These are phyloP conservation scores for Xylaria arbuscula DNA, from an alignment of 2,329 filamentous ascomycete genomes.

Conservation along the genomic window DNA sequence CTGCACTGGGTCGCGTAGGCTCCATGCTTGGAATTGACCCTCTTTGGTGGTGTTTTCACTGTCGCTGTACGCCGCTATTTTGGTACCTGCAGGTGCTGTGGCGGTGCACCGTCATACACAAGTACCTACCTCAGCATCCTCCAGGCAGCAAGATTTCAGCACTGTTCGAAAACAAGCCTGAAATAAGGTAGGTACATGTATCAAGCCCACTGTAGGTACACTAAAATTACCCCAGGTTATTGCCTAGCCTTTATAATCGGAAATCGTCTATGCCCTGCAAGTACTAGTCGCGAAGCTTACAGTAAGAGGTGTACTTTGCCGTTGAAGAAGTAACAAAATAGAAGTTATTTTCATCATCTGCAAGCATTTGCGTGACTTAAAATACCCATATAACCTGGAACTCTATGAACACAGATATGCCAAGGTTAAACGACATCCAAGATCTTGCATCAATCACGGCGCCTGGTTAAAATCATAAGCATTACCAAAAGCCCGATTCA, in stretches of 20 bases:
- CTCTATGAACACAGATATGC: too few species aligned
- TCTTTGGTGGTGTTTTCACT: neutral
- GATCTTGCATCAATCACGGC: slow-evolving; percentile 24
- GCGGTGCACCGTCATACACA: slow-evolving; percentile 7
- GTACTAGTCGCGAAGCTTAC: neutral
- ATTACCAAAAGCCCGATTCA: slow-evolving; percentile 69
- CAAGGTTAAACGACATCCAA: neutral
- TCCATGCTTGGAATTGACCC: slow-evolving; percentile 5
- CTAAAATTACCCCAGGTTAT: slow-evolving; percentile 2
- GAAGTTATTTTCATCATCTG: too few species aligned
- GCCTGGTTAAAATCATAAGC: slow-evolving; percentile 70
- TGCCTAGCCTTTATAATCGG: neutral
- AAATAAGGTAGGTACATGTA: too few species aligned
- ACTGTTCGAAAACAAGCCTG: neutral
- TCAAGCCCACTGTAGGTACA: neutral
- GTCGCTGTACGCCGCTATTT: neutral
- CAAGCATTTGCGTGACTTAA: too few species aligned
- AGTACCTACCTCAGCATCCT: neutral
- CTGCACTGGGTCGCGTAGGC: neutral
- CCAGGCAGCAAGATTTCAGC: slow-evolving; percentile 30
- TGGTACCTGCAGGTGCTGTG: slow-evolving; percentile 14
- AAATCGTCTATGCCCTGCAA: neutral
- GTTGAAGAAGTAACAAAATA: too few species aligned
- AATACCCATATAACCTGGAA: too few species aligned
- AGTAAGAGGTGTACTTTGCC: too few species aligned